phyloP scores from a whole-genome alignment of 2,329 filamentous ascomycete species.

The Neofusicoccum kwambonambiense region DNA sequence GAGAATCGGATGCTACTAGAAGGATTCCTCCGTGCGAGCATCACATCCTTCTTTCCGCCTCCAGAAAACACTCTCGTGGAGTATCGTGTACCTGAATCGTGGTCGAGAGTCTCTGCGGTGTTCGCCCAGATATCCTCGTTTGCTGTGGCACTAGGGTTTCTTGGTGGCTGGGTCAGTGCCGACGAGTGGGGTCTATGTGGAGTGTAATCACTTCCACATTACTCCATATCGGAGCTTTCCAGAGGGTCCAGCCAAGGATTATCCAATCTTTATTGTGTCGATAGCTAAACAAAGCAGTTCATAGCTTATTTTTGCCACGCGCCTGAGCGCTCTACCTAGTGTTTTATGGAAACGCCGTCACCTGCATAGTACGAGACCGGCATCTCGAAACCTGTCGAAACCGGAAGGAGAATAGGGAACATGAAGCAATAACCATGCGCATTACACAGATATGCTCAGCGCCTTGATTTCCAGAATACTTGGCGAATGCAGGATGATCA shows the following conservation, averaged over 20 bases:
- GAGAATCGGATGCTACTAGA: too few species aligned
- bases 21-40: neutral
- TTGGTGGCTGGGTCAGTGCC: neutral
- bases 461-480: neutral
- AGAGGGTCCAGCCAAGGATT: neutral
- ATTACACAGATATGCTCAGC: neutral
- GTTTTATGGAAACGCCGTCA: neutral
- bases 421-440: neutral
- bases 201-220: neutral
- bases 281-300: too few species aligned
- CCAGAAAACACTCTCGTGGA: too few species aligned
- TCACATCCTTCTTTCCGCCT: neutral
- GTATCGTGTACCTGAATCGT: neutral
- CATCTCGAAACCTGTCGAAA: neutral
- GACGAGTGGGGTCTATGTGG: neutral
- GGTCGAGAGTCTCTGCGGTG: neutral
- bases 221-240: neutral
- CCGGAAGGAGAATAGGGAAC: neutral
- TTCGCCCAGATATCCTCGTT: neutral
- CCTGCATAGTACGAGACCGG: too few species aligned
- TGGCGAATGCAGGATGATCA: neutral
- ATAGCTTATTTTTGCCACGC: neutral
- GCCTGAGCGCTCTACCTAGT: neutral
- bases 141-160: neutral
- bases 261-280: neutral